Base-by-base conservation (phyloP, 805 yeast species). In the Hanseniaspora taiwanica region DNA sequence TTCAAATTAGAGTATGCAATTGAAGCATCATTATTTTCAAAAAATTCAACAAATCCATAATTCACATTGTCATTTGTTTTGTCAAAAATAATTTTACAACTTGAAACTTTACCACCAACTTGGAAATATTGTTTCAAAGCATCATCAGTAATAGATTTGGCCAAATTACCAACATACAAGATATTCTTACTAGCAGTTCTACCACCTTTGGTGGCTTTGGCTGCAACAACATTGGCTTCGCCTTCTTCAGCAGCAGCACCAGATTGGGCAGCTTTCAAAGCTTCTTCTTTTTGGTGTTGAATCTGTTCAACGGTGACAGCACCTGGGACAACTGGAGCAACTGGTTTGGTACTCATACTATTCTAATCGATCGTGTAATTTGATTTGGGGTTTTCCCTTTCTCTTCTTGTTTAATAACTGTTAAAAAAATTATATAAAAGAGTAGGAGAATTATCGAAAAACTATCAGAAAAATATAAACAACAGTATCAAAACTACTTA, bases 21-120 rank as follows among this genome's bases (percentile, higher is more conserved):
- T 29, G 67, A 69, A 2, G 94, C 94, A 24, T 67, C 65, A 24
- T 62, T 65, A 32, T 74, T 68, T 38, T 62, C 63, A 20, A 68
- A 74, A 49, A 72, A 85, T 58, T 84, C 94, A 40, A 86, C 74
- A 57, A 86, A 85, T 2, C 93, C 93, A 59, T 84, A 86, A 55
- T 81, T 81, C 56, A 72, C 76, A 12, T 83, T 82, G 8, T 71
- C 72, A 46, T 69, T 67, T 57, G 81, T 82, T 58, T 81, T 82
- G 53, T 85, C 95, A 45, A 74, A 71, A 44, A 85, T 64, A 34
- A 86, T 65, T 59, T 83, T 85, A 43, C 82, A 73, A 18, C 75
- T 66, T 46, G 71, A 69, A 35, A 81, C 72, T 20, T 72, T 64
- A 21, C 84, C 82, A 21, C 76, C 72, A 17, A 65, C 67, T 33